These are phyloP conservation scores for Pseudogymnoascus sp. DNA, from an alignment of 2,329 filamentous ascomycete species.

Conservation along the genomic window DNA sequence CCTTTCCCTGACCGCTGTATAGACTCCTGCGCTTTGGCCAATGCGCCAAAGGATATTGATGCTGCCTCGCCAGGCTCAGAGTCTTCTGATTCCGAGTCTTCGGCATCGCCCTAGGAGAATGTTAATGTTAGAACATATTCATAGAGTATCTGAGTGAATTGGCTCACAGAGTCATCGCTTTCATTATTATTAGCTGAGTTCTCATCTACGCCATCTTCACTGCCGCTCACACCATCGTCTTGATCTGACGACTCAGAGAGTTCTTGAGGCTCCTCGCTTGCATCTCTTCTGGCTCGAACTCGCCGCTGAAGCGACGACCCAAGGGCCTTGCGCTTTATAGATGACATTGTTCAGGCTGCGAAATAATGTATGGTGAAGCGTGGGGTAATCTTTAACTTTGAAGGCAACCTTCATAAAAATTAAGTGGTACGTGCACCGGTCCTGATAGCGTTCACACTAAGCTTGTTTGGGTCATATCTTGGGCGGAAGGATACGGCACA, in stretches of 20 bases:
- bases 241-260: constrained; percentile 30
- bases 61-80: constrained; percentile 31
- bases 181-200: constrained; percentile 26
- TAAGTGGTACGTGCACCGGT: constrained; percentile 1
- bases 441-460: neutral
- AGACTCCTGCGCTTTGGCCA: constrained; percentile 74
- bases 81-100: constrained; percentile 14
- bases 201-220: constrained; percentile 28
- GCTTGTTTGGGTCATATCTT: neutral
- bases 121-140: neutral
- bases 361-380: neutral
- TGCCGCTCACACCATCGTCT: constrained; percentile 20
- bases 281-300: constrained; percentile 25
- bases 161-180: constrained; percentile 20
- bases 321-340: constrained; percentile 25
- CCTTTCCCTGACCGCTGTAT: constrained; percentile 39
- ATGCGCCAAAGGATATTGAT: constrained; percentile 76
- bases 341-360: constrained; percentile 20
- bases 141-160: neutral
- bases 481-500: neutral
- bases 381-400: constrained; percentile 1
- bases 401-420: constrained; percentile 10
- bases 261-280: constrained; percentile 26
- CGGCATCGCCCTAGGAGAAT: constrained; percentile 10
- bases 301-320: constrained; percentile 23